Base-by-base conservation (phyloP, 768 basidiomycete species). In the Serendipita vermifera region DNA sequence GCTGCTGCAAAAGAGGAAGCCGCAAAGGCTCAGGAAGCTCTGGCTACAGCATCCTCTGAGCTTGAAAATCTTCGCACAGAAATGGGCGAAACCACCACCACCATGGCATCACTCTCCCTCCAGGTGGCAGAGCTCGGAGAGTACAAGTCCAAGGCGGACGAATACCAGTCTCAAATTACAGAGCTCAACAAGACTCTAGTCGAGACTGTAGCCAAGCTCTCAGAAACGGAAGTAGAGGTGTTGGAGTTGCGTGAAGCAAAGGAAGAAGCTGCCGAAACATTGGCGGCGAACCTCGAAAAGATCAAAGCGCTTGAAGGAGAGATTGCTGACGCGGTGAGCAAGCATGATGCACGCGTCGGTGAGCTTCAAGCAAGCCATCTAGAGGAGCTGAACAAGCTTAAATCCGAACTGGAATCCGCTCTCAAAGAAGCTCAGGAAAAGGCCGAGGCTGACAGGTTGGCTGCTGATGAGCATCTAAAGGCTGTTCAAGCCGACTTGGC, bases 141-240 rank as follows among this genome's bases (percentile, higher is more conserved):
- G 26, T 51, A 51, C 22, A 20, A 29, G 24, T 20, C 46, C 11
- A 59, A 57, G 43, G 67, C 65, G 1, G 72, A 73, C 22, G 62
- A 65, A 5, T 72, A 86, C 20, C 69, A 73, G 54, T 61, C 71
- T 2, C 77, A 83, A 62, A 59, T 87, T 11, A 67, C 65, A 3
- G 69, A 68, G 31, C 71, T 87, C 59, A 80, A 77, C 65, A 26
- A 39, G 35, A 83, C 86, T 67, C 82, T 79, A 63, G 85, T 84
- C 62, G 86, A 87, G 57, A 80, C 71, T 38, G 77, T 81, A 6
- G 72, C 70, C 63, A 87, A 81, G 67, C 71, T 89, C 3, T 86
- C 85, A 0, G 87, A 91, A 62, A 72, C 88, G 24, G 88, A 91
- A 70, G 70, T 91, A 51, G 86, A 90, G 65, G 75, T 88, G 38